Conservation (phyloP, 2,329 filamentous ascomycete genomes). For the Penicillium sp. region DNA sequence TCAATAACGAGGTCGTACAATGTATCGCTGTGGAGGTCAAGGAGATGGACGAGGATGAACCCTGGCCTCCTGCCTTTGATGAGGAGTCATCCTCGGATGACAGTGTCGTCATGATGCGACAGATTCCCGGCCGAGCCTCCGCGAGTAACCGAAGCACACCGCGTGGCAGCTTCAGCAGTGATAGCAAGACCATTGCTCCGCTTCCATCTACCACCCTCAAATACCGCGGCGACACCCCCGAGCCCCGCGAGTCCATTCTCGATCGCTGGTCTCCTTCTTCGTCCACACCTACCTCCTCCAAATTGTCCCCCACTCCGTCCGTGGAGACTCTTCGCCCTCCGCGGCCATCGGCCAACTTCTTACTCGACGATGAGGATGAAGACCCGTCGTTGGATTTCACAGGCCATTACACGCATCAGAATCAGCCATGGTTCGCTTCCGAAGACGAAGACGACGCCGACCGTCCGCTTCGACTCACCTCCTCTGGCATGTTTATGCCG, state of each 20-base stretch:
- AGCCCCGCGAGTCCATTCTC: slow-evolving; percentile 49
- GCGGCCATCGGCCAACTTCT: slow-evolving; percentile 66
- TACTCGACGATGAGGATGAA: slow-evolving; percentile 65
- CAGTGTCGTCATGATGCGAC: slow-evolving; percentile 80
- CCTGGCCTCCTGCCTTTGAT: slow-evolving; percentile 44
- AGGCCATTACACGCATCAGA: slow-evolving; percentile 25
- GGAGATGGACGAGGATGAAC: slow-evolving; percentile 64
- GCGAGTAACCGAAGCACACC: slow-evolving; percentile 57
- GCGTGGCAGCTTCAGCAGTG: slow-evolving; percentile 59
- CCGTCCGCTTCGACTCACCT: slow-evolving; percentile 72
- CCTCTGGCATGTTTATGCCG: slow-evolving; percentile 90
- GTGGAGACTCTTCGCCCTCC: slow-evolving; percentile 79
- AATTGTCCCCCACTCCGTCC: slow-evolving; percentile 73
- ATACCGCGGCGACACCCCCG: slow-evolving; percentile 75
- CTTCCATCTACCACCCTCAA: slow-evolving; percentile 87
- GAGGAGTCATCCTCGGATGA: slow-evolving; percentile 73
- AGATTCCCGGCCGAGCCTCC: slow-evolving; percentile 56
- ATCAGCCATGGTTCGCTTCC: slow-evolving; percentile 39
- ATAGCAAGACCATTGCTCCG: slow-evolving; percentile 85
- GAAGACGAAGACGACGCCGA: slow-evolving; percentile 58
- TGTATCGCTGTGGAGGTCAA: slow-evolving; percentile 92
- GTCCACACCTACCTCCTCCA: slow-evolving; percentile 49
- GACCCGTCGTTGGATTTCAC: slow-evolving; percentile 52
- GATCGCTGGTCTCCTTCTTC: slow-evolving; percentile 31
- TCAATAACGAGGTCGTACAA: slow-evolving; percentile 93